phyloP scores from a whole-genome alignment of 192 early-diverging fungal species.

The Entomortierella lignicola region DNA sequence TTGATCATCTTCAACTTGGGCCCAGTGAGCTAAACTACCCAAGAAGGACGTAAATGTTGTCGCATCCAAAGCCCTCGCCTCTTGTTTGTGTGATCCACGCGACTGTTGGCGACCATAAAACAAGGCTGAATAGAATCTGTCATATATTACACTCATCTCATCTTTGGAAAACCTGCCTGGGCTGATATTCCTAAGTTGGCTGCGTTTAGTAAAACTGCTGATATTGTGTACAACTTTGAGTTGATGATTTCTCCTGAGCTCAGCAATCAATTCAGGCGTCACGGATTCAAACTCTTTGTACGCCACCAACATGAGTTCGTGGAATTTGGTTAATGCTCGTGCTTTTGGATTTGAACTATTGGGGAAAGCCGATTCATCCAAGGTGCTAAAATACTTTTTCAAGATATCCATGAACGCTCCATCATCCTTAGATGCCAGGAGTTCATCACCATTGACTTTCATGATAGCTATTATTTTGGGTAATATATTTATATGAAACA shows the following conservation, averaged over 20 bases:
- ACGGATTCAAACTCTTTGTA: slow-evolving; percentile 91
- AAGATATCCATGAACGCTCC: slow-evolving; percentile 84
- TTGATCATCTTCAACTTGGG: slow-evolving; percentile 56
- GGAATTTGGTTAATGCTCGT: slow-evolving; percentile 81
- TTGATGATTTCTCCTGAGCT: slow-evolving; percentile 86
- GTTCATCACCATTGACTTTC: slow-evolving; percentile 89
- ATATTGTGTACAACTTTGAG: slow-evolving; percentile 93
- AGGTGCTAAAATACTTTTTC: slow-evolving; percentile 85
- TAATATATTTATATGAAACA: too few relatives aligned
- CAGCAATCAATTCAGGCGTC: slow-evolving; percentile 78
- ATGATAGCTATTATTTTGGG: slow-evolving; percentile 76
- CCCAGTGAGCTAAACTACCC: slow-evolving; percentile 77
- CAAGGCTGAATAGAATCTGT: slow-evolving; percentile 85
- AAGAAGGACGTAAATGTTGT: slow-evolving; percentile 83
- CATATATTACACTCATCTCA: slow-evolving; percentile 89
- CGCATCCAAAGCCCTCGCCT: slow-evolving; percentile 68
- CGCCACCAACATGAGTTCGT: slow-evolving; percentile 90
- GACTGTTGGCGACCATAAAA: slow-evolving; percentile 66
- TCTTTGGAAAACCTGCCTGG: slow-evolving; percentile 85
- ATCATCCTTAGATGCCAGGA: slow-evolving; percentile 77
- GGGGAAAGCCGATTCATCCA: slow-evolving; percentile 82
- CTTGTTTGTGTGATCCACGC: slow-evolving; percentile 43
- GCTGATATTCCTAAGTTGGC: slow-evolving; percentile 83
- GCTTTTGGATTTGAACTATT: slow-evolving; percentile 65
- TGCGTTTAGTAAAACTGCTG: slow-evolving; percentile 92